These are phyloP conservation scores for Papiliotrema fonsecae DNA, from an alignment of 1,284 basidiomycete species.

Conservation along the genomic window DNA sequence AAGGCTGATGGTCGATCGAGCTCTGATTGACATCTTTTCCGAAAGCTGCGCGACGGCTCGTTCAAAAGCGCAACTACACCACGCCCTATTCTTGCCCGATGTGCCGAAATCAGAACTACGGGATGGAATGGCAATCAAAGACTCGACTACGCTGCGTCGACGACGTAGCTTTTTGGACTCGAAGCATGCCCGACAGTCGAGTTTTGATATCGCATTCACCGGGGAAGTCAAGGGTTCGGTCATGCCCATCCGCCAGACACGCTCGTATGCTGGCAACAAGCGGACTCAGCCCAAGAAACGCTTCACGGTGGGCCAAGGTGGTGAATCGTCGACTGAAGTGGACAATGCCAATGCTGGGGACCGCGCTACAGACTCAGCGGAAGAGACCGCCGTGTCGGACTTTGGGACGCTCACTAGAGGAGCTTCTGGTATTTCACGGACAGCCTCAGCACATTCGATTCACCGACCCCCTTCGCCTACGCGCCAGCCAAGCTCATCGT, in stretches of 20 bases:
- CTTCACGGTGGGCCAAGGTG: background rate
- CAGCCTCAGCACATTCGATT: constrained; percentile 1
- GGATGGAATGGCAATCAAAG: constrained; percentile 20
- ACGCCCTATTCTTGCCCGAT: constrained; percentile 25
- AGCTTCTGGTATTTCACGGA: background rate
- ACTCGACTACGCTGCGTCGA: constrained; percentile 33
- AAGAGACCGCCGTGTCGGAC: constrained; percentile 24
- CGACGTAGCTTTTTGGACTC: constrained; percentile 35
- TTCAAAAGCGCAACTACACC: constrained; percentile 33
- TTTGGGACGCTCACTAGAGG: constrained; percentile 14
- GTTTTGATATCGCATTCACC: constrained; percentile 26
- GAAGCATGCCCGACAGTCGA: constrained; percentile 1
- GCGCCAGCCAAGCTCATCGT: background rate
- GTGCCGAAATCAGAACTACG: constrained; percentile 7
- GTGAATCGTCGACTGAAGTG: constrained; percentile 9
- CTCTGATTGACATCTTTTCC: constrained; percentile 47
- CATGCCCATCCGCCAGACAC: constrained; percentile 20
- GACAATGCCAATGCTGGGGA: constrained; percentile 2
- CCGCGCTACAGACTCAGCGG: constrained; percentile 5
- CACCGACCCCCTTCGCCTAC: background rate
- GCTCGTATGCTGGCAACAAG: constrained; percentile 9
- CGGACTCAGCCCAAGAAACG: background rate
- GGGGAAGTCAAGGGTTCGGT: constrained; percentile 28
- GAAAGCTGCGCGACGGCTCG: constrained; percentile 45
- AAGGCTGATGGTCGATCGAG: constrained; percentile 53